Evolutionary conservation across 306 rosid genomes (phyloP).

Genomic region (Trichosanthes truncata): DNA sequence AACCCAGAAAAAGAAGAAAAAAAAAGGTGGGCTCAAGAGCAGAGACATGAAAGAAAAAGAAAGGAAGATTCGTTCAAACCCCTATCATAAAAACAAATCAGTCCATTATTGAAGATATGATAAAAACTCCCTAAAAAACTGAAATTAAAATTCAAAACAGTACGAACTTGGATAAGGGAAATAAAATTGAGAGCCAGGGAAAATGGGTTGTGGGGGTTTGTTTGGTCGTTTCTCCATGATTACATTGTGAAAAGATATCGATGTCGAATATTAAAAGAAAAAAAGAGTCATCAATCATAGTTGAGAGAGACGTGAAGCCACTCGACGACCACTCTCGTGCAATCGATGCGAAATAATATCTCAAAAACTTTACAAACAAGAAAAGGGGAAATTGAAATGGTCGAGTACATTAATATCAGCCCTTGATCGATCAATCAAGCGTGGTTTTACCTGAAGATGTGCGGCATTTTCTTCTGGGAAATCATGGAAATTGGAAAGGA

Average conservation of each 20-base stretch:
- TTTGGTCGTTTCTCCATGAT: conserved; percentile 2
- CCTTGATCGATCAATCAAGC: neutral
- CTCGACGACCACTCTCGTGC: neutral
- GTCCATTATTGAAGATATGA: neutral
- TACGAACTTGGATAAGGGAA: neutral
- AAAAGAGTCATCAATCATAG: neutral
- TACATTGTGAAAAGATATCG: neutral
- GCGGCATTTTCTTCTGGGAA: neutral
- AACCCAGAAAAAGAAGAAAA: neutral
- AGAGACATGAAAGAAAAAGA: conserved; percentile 5
- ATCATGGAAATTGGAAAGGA: neutral
- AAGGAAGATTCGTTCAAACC: conserved; percentile 3
- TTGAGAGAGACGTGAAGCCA: conserved; percentile 7
- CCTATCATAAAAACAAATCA: neutral
- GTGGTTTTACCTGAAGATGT: neutral
- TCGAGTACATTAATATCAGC: neutral
- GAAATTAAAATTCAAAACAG: neutral
- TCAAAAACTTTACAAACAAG: neutral
- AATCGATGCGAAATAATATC: neutral
- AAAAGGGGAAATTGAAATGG: neutral
- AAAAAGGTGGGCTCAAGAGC: neutral
- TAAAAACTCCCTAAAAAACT: neutral
- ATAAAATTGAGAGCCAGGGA: neutral
- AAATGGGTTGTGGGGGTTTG: neutral
- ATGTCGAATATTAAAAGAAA: neutral